Percentiles rank a stretch among this genome's conserved stretches.
Evolutionary conservation across 768 basidiomycete species (phyloP).

Genomic region (Auricularia auricula-judae): DNA sequence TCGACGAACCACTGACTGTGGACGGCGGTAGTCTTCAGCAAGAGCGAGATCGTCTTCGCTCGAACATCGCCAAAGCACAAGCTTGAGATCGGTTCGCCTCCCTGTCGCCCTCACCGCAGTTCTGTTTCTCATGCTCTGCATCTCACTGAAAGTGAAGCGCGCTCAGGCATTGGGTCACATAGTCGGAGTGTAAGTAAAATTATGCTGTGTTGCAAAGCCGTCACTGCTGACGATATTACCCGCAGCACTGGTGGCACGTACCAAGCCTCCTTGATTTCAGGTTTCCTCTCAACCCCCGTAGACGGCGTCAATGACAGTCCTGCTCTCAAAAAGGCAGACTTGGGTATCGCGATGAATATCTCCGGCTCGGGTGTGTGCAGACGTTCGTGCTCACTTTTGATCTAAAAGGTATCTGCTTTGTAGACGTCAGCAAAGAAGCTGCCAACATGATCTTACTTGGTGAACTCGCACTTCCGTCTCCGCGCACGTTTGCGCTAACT

Average conservation of each 20-base stretch:
- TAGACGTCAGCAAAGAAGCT: slow-evolving; percentile 61
- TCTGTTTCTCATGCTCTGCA: slow-evolving; percentile 1
- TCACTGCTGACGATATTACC: too few relatives aligned
- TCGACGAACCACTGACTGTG: not conserved
- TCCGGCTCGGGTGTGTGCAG: slow-evolving; percentile 35
- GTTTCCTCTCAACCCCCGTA: not conserved
- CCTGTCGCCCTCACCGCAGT: not conserved
- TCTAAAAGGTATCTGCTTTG: not conserved
- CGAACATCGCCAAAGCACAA: slow-evolving; percentile 65
- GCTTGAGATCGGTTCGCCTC: slow-evolving; percentile 49
- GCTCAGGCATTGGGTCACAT: slow-evolving; percentile 62
- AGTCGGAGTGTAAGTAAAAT: slow-evolving; percentile 49
- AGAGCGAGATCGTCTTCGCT: slow-evolving; percentile 62
- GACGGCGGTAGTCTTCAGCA: slow-evolving; percentile 40
- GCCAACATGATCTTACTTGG: slow-evolving; percentile 66
- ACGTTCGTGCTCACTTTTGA: not conserved
- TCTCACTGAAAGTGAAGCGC: slow-evolving; percentile 39
- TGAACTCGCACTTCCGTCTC: slow-evolving; percentile 14
- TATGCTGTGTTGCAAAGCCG: too few relatives aligned
- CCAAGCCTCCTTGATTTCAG: not conserved
- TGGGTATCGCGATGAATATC: slow-evolving; percentile 68
- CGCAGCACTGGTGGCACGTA: not conserved
- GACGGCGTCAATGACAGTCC: slow-evolving; percentile 68
- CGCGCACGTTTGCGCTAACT: not conserved
- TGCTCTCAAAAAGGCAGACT: slow-evolving; percentile 58